Conservation (phyloP, 139 green algal species). For the Ostreobium quekettii region DNA sequence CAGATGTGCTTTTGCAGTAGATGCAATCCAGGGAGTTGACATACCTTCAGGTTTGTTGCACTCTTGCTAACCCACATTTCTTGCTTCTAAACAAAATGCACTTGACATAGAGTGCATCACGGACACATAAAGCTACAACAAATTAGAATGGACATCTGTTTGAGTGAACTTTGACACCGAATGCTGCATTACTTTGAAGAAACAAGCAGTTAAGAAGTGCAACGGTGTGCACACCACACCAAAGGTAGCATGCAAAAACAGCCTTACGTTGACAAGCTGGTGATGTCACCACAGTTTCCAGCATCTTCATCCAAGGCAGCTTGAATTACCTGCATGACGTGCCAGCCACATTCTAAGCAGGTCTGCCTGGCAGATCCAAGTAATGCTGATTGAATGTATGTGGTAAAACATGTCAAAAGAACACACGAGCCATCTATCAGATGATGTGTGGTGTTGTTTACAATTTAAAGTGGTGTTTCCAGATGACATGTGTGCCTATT, state of each 20-base stretch:
- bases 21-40: too few relatives aligned
- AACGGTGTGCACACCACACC: neutral
- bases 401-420: too few relatives aligned
- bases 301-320: slow-evolving; percentile 78
- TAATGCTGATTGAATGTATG: too few relatives aligned
- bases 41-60: too few relatives aligned
- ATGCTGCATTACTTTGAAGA: neutral
- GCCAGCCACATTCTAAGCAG: neutral
- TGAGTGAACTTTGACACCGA: neutral
- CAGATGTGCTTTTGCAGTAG: too few relatives aligned
- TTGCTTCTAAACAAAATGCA: neutral
- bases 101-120: neutral
- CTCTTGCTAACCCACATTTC: too few relatives aligned
- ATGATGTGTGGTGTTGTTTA: neutral
- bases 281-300: slow-evolving; percentile 79
- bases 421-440: neutral
- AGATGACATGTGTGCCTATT: too few relatives aligned
- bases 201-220: neutral
- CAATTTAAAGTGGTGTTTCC: too few relatives aligned
- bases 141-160: neutral
- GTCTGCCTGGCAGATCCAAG: neutral
- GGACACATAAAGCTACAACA: neutral
- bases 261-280: slow-evolving; percentile 71
- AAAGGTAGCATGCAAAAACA: slow-evolving; percentile 13
- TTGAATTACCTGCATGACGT: slow-evolving; percentile 35